A percentile compares a stretch with the other conserved stretches of the same genome.
These are phyloP conservation scores for Parathielavia appendiculata DNA, from an alignment of 495 filamentous ascomycete species.

Conservation along the genomic window DNA sequence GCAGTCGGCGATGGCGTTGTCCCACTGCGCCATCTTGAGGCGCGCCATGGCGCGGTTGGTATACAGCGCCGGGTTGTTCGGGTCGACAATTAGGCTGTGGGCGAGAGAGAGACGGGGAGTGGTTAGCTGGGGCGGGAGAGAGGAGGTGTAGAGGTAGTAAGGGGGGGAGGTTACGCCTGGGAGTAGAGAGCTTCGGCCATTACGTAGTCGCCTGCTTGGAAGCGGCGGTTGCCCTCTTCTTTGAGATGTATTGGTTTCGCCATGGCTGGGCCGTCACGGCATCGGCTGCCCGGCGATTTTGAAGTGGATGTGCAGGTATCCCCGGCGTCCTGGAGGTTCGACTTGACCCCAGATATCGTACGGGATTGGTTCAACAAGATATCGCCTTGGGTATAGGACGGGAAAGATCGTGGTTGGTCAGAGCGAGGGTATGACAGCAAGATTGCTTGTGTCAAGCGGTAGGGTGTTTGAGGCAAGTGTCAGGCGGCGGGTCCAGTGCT, in stretches of 20 bases:
- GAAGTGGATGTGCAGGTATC: not conserved
- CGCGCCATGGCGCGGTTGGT: conserved; percentile 90
- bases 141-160: not conserved
- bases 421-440: too few relatives aligned
- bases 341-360: too few relatives aligned
- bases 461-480: not conserved
- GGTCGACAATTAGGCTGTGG: conserved; percentile 53
- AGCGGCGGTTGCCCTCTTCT: conserved; percentile 60
- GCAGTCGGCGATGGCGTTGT: conserved; percentile 78
- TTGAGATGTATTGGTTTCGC: conserved; percentile 37
- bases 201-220: conserved; percentile 62
- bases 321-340: not conserved
- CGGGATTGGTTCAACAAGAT: too few relatives aligned
- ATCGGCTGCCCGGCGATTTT: not conserved
- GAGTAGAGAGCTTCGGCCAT: conserved; percentile 76
- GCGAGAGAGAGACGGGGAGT: not conserved
- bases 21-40: conserved; percentile 62
- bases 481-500: too few relatives aligned
- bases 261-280: conserved; percentile 11
- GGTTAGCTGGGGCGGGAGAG: not conserved
- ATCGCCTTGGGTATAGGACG: too few relatives aligned
- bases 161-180: conserved; percentile 60
- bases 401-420: too few relatives aligned
- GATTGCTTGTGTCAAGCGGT: not conserved
- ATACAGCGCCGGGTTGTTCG: conserved; percentile 58